Evolutionary conservation across 2,329 filamentous ascomycete genomes (phyloP).

Genomic region (Fusarium ramigenum): DNA sequence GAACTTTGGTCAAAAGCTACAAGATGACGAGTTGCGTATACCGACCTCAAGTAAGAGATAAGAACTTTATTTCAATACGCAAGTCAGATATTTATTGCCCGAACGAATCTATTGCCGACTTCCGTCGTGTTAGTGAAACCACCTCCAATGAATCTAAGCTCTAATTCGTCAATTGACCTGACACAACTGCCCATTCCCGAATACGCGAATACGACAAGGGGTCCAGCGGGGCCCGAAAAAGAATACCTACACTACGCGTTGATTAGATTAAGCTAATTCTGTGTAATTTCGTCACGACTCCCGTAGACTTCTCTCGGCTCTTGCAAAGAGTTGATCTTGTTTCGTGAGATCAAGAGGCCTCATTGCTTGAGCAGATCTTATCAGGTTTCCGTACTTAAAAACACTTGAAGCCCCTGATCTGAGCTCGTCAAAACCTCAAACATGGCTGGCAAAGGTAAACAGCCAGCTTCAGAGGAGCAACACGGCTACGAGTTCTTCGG

Average conservation of each 20-base stretch:
- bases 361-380: neutral
- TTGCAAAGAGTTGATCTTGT: conserved; percentile 14
- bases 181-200: neutral
- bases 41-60: neutral
- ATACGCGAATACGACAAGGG: conserved; percentile 29
- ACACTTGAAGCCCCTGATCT: neutral
- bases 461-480: conserved; percentile 42
- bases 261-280: conserved; percentile 22
- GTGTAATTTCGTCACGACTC: conserved; percentile 33
- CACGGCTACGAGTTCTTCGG: conserved; percentile 64
- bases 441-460: conserved; percentile 49
- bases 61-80: neutral
- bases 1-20: neutral
- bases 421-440: conserved; percentile 6
- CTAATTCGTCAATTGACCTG: conserved; percentile 12
- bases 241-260: conserved; percentile 25
- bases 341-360: neutral
- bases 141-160: neutral
- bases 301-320: neutral
- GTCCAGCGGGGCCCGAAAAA: conserved; percentile 6
- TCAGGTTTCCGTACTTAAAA: neutral
- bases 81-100: conserved; percentile 5
- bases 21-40: neutral
- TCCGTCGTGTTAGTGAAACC: conserved; percentile 1
- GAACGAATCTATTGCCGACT: conserved; percentile 1